Conservation (phyloP, 2,329 filamentous ascomycete genomes). For the Botryotinia convoluta region DNA sequence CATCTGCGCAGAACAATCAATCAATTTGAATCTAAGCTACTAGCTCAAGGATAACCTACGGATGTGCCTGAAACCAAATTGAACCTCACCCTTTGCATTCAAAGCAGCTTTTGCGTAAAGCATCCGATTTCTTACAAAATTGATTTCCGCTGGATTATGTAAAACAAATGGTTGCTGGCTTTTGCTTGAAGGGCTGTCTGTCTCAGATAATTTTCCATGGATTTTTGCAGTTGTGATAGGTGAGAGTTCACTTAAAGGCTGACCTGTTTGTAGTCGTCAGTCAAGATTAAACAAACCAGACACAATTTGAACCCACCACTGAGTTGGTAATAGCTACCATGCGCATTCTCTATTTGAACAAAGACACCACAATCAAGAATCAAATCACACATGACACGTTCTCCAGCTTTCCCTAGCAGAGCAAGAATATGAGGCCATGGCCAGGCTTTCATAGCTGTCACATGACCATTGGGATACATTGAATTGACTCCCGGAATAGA, state of each 20-base stretch:
- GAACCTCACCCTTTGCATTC: constrained; percentile 64
- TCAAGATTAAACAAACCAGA: constrained; percentile 15
- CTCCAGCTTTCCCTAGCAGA: constrained; percentile 71
- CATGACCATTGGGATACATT: constrained; percentile 66
- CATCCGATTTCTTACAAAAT: constrained; percentile 78
- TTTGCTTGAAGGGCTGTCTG: not conserved
- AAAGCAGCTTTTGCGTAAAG: constrained; percentile 76
- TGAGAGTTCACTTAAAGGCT: constrained; percentile 34
- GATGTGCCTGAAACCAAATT: constrained; percentile 75
- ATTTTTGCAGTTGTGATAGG: constrained; percentile 21
- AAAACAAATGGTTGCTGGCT: not conserved
- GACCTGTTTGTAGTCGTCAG: constrained; percentile 28
- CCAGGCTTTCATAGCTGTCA: constrained; percentile 61
- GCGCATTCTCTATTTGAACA: constrained; percentile 54
- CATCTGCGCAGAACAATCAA: constrained; percentile 54
- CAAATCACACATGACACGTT: constrained; percentile 73
- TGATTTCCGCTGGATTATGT: constrained; percentile 57
- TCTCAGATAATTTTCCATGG: not conserved
- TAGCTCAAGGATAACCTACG: constrained; percentile 54
- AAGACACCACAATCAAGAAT: constrained; percentile 79
- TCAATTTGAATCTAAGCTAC: constrained; percentile 30
- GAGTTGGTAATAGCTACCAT: constrained; percentile 72
- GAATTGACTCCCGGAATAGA: constrained; percentile 64
- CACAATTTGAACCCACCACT: constrained; percentile 57
- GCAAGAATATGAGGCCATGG: constrained; percentile 75